These are phyloP conservation scores for Apiotrichum veenhuisii DNA, from an alignment of 1,284 basidiomycete species.

Conservation along the genomic window DNA sequence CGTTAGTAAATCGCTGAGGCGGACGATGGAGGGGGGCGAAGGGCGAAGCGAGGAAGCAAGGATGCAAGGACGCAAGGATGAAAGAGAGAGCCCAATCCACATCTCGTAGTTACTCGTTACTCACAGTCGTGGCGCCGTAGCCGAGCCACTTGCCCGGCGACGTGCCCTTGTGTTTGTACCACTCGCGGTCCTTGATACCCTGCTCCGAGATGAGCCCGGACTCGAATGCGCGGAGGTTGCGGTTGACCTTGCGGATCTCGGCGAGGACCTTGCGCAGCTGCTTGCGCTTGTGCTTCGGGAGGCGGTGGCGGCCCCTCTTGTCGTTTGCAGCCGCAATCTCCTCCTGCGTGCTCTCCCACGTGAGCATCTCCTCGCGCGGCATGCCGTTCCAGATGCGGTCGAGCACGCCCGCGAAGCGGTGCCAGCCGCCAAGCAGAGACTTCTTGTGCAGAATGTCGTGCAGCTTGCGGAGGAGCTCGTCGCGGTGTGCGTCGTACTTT, in stretches of 20 bases:
- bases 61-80: no score
- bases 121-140: slow-evolving; percentile 61
- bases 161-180: slow-evolving; percentile 80
- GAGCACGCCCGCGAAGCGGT: slow-evolving; percentile 9
- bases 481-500: slow-evolving; percentile 53
- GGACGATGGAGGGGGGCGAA: no score
- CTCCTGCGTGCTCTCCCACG: not conserved
- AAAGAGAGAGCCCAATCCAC: no score
- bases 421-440: not conserved
- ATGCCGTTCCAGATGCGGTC: not conserved
- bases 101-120: no score
- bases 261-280: slow-evolving; percentile 61
- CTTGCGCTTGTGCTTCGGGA: slow-evolving; percentile 14
- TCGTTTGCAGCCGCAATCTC: not conserved
- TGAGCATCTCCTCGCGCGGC: not conserved
- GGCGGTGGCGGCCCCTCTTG: not conserved
- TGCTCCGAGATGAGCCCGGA: slow-evolving; percentile 74
- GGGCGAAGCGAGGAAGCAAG: no score
- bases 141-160: slow-evolving; percentile 87
- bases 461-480: slow-evolving; percentile 42
- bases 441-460: slow-evolving; percentile 36
- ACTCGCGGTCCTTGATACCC: slow-evolving; percentile 73
- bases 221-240: slow-evolving; percentile 71
- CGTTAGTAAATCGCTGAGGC: not conserved
- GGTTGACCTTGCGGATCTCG: slow-evolving; percentile 64